Percentiles rank a stretch among this genome's conserved stretches.
phyloP scores from a whole-genome alignment of 495 filamentous ascomycete genomes.

The Aspergillus baeticus region DNA sequence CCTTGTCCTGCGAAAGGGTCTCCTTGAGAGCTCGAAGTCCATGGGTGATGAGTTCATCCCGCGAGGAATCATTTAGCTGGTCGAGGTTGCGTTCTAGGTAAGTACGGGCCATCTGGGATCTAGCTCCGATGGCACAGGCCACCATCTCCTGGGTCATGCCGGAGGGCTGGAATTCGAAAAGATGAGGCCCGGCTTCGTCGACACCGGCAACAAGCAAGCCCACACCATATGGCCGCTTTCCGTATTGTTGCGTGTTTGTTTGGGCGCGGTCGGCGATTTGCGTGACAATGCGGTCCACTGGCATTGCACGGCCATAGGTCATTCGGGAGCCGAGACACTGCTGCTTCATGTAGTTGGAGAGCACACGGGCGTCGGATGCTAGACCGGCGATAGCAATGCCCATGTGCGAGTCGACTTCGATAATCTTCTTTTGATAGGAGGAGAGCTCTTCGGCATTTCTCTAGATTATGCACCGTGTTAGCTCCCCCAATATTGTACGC shows the following conservation, averaged over 20 bases:
- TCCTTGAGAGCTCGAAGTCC: conserved; percentile 91
- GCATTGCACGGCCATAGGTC: conserved; percentile 91
- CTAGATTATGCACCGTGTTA: conserved; percentile 42
- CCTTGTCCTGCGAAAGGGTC: conserved; percentile 93
- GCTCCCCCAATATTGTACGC: not conserved
- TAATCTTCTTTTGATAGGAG: conserved; percentile 99
- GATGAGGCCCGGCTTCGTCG: conserved; percentile 87
- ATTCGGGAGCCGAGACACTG: conserved; percentile 93
- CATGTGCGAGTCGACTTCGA: conserved; percentile 92
- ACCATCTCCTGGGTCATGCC: conserved; percentile 97
- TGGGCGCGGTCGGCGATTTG: conserved; percentile 96
- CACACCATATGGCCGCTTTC: conserved; percentile 94
- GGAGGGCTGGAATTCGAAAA: conserved; percentile 97
- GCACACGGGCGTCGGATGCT: conserved; percentile 95
- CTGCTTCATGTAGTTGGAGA: conserved; percentile 99
- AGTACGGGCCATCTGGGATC: conserved; percentile 94
- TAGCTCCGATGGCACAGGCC: conserved; percentile 91
- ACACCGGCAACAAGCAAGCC: conserved; percentile 91
- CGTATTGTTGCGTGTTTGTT: conserved; percentile 96
- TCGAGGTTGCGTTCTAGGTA: conserved; percentile 93
- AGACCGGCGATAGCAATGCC: conserved; percentile 95
- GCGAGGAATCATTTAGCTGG: conserved; percentile 64
- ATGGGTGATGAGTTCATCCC: conserved; percentile 88
- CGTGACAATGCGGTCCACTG: conserved; percentile 78
- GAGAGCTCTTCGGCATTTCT: conserved; percentile 99